phyloP scores from a whole-genome alignment of 2,329 filamentous ascomycete species.

The Hypoxylon sp. region DNA sequence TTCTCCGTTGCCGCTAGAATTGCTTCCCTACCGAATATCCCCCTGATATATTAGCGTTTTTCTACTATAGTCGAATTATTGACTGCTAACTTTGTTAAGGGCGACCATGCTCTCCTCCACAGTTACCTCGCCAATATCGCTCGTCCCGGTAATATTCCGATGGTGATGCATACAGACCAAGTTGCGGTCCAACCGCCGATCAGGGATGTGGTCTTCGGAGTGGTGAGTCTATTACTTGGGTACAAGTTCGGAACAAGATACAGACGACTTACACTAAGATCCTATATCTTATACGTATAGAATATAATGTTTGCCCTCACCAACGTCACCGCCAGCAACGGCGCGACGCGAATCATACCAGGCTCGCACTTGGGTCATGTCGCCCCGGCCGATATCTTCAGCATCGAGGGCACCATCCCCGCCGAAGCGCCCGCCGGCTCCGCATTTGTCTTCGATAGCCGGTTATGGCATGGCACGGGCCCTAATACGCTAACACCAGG shows the following conservation, averaged over 20 bases:
- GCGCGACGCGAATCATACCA: conserved; percentile 52
- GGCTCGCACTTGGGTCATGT: conserved; percentile 46
- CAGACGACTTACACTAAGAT: neutral
- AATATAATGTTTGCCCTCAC: conserved; percentile 19
- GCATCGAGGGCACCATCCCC: conserved; percentile 45
- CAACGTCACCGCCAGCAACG: conserved; percentile 54
- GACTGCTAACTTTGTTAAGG: neutral
- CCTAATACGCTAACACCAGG: conserved; percentile 41
- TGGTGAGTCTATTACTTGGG: neutral
- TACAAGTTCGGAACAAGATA: neutral
- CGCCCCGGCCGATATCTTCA: conserved; percentile 47
- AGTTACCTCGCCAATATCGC: conserved; percentile 54
- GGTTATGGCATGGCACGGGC: conserved; percentile 53
- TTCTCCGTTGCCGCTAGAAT: neutral
- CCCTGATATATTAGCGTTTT: neutral
- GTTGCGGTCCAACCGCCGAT: conserved; percentile 49
- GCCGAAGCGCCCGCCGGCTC: conserved; percentile 51
- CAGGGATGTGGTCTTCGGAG: conserved; percentile 47
- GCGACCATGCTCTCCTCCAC: conserved; percentile 51
- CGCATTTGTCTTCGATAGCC: conserved; percentile 50
- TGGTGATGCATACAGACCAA: conserved; percentile 53
- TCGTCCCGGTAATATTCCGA: conserved; percentile 49
- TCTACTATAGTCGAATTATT: neutral
- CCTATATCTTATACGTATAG: neutral
- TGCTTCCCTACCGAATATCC: neutral